Evolutionary conservation across 768 basidiomycete species (phyloP).

Genomic region (Dentipellis sp.): DNA sequence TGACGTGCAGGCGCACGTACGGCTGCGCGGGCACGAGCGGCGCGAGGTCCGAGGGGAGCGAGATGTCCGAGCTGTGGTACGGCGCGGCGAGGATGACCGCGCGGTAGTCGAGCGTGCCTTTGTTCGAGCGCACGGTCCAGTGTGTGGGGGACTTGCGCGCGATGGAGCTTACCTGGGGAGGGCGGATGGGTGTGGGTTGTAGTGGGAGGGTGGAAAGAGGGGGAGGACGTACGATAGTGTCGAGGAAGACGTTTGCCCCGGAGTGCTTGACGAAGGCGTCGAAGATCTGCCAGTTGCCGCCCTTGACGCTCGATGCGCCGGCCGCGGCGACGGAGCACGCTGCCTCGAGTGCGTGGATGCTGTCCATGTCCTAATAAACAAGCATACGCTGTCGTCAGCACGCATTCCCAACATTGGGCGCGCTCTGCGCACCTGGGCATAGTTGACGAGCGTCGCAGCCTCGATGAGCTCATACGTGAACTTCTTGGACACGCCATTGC

Average conservation of each 20-base stretch:
- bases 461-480: conserved; percentile 69
- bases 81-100: conserved; percentile 85
- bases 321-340: conserved; percentile 60
- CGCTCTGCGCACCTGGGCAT: conserved; percentile 47
- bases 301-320: conserved; percentile 55
- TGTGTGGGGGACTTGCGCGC: conserved; percentile 23
- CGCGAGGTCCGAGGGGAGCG: conserved; percentile 37
- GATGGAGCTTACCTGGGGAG: conserved; percentile 31
- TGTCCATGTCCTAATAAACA: conserved; percentile 43
- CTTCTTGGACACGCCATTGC: conserved; percentile 41
- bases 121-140: conserved; percentile 45
- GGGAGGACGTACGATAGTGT: conserved; percentile 48
- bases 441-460: conserved; percentile 71
- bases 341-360: conserved; percentile 74
- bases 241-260: conserved; percentile 58
- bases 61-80: conserved; percentile 59
- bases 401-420: background rate
- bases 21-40: conserved; percentile 55
- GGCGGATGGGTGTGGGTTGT: background rate
- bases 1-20: conserved; percentile 84
- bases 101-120: conserved; percentile 42
- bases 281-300: conserved; percentile 84
- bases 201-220: background rate
- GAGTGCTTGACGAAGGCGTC: conserved; percentile 69
- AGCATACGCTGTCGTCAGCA: background rate